A percentile compares a stretch with the other conserved stretches of the same genome.
phyloP scores from a whole-genome alignment of 139 green algal genomes.

The Trebouxia sp. region DNA sequence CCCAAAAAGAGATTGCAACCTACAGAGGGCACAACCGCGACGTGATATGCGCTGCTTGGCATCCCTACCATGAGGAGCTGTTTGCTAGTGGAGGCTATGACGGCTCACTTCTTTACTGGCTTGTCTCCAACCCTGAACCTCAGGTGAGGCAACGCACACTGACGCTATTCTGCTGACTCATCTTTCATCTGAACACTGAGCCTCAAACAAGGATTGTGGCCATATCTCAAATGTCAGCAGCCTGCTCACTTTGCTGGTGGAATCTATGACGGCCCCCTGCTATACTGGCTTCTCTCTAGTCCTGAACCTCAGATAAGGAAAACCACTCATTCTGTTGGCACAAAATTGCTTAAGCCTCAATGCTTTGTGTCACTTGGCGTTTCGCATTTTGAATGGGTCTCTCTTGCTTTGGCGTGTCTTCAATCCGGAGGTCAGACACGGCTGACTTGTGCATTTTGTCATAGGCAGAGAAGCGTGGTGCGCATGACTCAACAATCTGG shows the following conservation, averaged over 20 bases:
- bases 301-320: neutral
- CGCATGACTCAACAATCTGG: constrained; percentile 76
- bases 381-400: neutral
- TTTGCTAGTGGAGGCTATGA: constrained; percentile 76
- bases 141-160: constrained; percentile 34
- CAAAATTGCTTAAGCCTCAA: neutral
- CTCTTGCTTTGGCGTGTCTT: neutral
- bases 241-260: neutral
- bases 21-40: constrained; percentile 82
- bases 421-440: no score
- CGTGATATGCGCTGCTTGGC: constrained; percentile 79
- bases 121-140: constrained; percentile 52
- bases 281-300: neutral
- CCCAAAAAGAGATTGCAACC: constrained; percentile 62
- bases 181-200: neutral
- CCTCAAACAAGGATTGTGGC: neutral
- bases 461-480: constrained; percentile 58
- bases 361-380: neutral
- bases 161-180: neutral
- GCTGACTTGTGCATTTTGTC: no score
- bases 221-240: neutral
- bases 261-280: neutral
- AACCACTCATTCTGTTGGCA: neutral
- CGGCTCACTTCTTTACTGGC: constrained; percentile 79
- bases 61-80: constrained; percentile 86